A percentile compares a stretch with the other conserved stretches of the same genome.
Conservation (phyloP, 23 red algal species). For the Gracilaria domingensis region DNA sequence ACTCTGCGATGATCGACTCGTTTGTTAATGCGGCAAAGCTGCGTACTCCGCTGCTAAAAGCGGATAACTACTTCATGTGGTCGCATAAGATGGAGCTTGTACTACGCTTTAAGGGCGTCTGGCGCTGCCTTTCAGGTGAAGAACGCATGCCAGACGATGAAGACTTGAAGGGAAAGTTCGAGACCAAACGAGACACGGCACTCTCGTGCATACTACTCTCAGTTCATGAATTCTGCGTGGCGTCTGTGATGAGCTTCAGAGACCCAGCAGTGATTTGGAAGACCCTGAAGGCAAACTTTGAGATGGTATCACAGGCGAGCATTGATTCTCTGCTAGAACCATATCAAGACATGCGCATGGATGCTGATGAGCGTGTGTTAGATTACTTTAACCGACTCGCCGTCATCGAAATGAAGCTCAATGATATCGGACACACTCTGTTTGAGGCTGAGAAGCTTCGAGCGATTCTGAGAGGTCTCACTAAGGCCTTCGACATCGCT, state of each 20-base stretch:
- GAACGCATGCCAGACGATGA: background rate
- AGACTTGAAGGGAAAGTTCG: background rate
- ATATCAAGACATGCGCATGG: background rate
- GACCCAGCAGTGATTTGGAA: background rate
- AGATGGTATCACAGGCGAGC: background rate
- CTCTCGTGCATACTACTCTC: constrained; percentile 8
- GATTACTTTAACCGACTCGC: constrained; percentile 23
- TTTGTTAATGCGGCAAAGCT: background rate
- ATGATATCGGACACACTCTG: background rate
- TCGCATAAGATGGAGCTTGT: background rate
- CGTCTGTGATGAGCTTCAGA: background rate
- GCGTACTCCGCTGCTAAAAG: background rate
- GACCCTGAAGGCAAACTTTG: background rate
- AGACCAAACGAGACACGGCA: background rate
- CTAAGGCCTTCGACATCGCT: constrained; percentile 6
- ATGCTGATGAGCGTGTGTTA: background rate
- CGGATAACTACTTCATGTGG: background rate
- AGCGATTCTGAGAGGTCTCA: background rate
- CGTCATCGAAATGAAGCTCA: background rate
- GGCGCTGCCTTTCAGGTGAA: too few species aligned
- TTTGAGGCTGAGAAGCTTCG: background rate
- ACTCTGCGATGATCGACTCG: too few species aligned
- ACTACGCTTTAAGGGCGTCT: background rate
- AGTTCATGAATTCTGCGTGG: constrained; percentile 4
- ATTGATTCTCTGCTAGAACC: background rate